These are phyloP conservation scores for Mycena belliarum DNA, from an alignment of 768 basidiomycete genomes.

Conservation along the genomic window DNA sequence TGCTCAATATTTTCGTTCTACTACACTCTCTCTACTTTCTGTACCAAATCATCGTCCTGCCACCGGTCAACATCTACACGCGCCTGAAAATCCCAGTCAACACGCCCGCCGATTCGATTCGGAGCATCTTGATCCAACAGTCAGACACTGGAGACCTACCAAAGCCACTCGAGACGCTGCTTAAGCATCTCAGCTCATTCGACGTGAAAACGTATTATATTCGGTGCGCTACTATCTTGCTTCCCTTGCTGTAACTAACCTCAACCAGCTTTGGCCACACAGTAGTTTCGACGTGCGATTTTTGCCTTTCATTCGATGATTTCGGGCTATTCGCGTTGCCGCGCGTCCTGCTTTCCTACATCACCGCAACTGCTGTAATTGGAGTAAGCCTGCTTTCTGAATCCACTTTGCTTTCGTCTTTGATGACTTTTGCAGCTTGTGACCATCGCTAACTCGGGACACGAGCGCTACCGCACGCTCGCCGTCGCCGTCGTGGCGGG, in stretches of 20 bases:
- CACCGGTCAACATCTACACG: conserved; percentile 65
- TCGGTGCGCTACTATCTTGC: conserved; percentile 40
- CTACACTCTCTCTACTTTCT: conserved; percentile 54
- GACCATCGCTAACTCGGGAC: conserved; percentile 42
- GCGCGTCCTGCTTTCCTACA: conserved; percentile 55
- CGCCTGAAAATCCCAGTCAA: conserved; percentile 56
- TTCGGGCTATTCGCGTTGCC: conserved; percentile 62
- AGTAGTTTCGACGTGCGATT: conserved; percentile 61
- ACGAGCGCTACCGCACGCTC: conserved; percentile 47
- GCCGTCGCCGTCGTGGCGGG: conserved; percentile 44
- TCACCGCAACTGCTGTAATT: conserved; percentile 55
- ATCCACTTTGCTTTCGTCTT: not conserved
- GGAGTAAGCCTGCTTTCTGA: conserved; percentile 35
- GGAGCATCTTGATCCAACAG: conserved; percentile 41
- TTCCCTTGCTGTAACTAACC: not conserved
- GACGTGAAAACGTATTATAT: conserved; percentile 61
- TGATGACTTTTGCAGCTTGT: conserved; percentile 28
- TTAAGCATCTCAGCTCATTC: conserved; percentile 56
- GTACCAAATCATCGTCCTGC: conserved; percentile 44
- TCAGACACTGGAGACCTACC: conserved; percentile 48
- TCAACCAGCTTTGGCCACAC: conserved; percentile 65
- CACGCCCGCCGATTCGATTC: conserved; percentile 53
- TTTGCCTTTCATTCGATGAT: conserved; percentile 62
- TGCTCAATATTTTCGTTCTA: conserved; percentile 42
- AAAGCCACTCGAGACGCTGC: conserved; percentile 48